Percentiles rank a stretch among this genome's conserved stretches.
These are phyloP conservation scores for Blastobotrys buckinghamii DNA, from an alignment of 1,139 yeast species.

Conservation along the genomic window DNA sequence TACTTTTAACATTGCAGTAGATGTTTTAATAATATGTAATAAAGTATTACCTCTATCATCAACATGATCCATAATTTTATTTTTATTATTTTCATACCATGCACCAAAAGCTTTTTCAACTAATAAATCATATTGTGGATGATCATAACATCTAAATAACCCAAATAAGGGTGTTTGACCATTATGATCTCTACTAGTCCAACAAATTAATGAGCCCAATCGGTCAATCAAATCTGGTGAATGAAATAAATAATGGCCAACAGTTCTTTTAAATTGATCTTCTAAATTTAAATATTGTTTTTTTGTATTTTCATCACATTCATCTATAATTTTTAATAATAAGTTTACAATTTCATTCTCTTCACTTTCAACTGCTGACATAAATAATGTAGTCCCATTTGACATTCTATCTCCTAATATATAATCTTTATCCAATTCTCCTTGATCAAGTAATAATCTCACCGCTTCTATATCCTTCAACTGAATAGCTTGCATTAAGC, in stretches of 20 bases:
- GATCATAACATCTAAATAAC: conserved; percentile 77
- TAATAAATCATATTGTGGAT: conserved; percentile 51
- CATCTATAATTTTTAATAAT: conserved; percentile 43
- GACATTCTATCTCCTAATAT: conserved; percentile 57
- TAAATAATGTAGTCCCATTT: conserved; percentile 49
- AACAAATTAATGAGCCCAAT: conserved; percentile 57
- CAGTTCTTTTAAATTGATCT: conserved; percentile 50
- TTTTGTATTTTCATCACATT: conserved; percentile 41
- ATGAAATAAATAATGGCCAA: conserved; percentile 72
- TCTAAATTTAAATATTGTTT: conserved; percentile 43
- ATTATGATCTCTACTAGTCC: conserved; percentile 63
- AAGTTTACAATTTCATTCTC: conserved; percentile 43
- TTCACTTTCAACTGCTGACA: conserved; percentile 55
- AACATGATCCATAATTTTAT: conserved; percentile 46
- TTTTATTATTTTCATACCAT: conserved; percentile 27
- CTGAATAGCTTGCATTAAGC: conserved; percentile 33
- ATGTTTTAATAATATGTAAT: conserved; percentile 58
- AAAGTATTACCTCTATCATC: conserved; percentile 72
- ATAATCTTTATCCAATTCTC: conserved; percentile 55
- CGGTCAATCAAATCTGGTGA: conserved; percentile 46
- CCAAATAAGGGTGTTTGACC: conserved; percentile 79
- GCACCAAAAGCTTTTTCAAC: conserved; percentile 44
- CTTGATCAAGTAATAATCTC: conserved; percentile 42
- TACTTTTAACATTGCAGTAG: conserved; percentile 38
- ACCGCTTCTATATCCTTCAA: conserved; percentile 34